Base-by-base conservation (phyloP, 768 basidiomycete species). In the Tulasnella sp. region DNA sequence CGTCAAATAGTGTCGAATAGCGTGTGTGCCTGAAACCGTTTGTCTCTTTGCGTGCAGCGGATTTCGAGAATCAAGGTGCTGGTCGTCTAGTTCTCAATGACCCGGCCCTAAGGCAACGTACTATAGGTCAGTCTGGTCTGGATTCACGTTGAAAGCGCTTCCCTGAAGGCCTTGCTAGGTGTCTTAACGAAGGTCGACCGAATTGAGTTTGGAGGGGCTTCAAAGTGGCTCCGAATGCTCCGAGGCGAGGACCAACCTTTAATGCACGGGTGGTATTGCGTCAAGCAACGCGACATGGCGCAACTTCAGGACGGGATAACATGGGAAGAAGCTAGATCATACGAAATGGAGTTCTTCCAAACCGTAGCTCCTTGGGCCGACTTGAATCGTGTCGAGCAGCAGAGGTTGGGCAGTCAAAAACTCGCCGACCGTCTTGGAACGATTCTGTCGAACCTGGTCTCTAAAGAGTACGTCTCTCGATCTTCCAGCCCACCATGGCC, bases 61-160 rank as follows among this genome's bases (percentile, higher is more conserved):
- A 94, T 80, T 92, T 92, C 29, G 91, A 93, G 80, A 94, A 92
- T 57, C 92, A 94, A 82, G 91, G 90, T 0, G 92, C 92, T 0
- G 89, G 91, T 79, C 84, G 87, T n/a, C 84, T 94, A 0, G 89
- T 91, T 0, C 90, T 90, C 81, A 73, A 84, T 16, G 84, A 87
- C 71, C 92, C 93, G 79, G 89, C 90, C 0, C 84, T 88, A 0
- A 92, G 92, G 0, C 87, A 86, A 72, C 86, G 92, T 3, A 94
- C 92, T 0, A 90, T 93, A 15, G 92, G 93, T 92, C 78, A 18
- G 87, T 81, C 7, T 51, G 16, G 10, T 32, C 32, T 9, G 61
- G 11, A 18, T 16, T 35, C 10, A 29, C 37, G 77, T 29, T 93
- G 91, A 91, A 91, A 1, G 16, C 15, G 15, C 85, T 92, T 26